Percentiles rank a stretch among this genome's conserved stretches.
These are phyloP conservation scores for Globisporangium iwayamae DNA, from an alignment of 352 stramenopile species.

Conservation along the genomic window DNA sequence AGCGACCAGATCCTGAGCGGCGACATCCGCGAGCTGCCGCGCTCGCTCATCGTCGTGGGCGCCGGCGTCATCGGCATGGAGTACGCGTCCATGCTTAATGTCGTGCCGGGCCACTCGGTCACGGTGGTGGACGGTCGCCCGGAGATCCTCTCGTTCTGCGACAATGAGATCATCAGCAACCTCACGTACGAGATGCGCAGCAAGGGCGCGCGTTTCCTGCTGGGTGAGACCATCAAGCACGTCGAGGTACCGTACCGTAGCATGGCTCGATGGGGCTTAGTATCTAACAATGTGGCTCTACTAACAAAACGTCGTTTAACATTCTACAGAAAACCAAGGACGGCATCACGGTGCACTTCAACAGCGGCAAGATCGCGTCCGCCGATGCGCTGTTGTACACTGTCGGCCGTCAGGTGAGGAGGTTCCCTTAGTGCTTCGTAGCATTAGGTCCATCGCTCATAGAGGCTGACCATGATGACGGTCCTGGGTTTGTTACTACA, in stretches of 20 bases:
- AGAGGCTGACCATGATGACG: not conserved
- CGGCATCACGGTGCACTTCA: slow-evolving; percentile 69
- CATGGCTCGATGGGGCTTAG: not conserved
- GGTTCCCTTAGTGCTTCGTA: too few species aligned
- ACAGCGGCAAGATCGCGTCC: slow-evolving; percentile 66
- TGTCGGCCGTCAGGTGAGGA: slow-evolving; percentile 57
- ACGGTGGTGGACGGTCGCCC: slow-evolving; percentile 81
- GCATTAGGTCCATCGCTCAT: too few species aligned
- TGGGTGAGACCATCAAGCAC: slow-evolving; percentile 74
- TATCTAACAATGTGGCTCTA: not conserved
- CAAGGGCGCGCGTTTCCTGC: slow-evolving; percentile 83
- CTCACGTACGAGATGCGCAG: slow-evolving; percentile 89
- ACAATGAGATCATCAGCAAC: slow-evolving; percentile 83
- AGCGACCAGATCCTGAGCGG: slow-evolving; percentile 78
- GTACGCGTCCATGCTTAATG: slow-evolving; percentile 90
- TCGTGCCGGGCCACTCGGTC: slow-evolving; percentile 82
- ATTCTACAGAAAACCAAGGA: slow-evolving; percentile 35
- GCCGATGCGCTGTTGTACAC: slow-evolving; percentile 82
- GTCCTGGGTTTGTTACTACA: slow-evolving; percentile 8
- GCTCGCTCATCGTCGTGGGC: slow-evolving; percentile 77
- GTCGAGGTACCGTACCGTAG: slow-evolving; percentile 39
- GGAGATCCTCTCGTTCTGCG: slow-evolving; percentile 83
- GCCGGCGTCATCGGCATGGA: slow-evolving; percentile 90
- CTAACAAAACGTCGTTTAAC: not conserved
- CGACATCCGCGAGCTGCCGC: slow-evolving; percentile 60